Evolutionary conservation across 139 green algal species (phyloP).

Genomic region (Coccomyxa sp.): DNA sequence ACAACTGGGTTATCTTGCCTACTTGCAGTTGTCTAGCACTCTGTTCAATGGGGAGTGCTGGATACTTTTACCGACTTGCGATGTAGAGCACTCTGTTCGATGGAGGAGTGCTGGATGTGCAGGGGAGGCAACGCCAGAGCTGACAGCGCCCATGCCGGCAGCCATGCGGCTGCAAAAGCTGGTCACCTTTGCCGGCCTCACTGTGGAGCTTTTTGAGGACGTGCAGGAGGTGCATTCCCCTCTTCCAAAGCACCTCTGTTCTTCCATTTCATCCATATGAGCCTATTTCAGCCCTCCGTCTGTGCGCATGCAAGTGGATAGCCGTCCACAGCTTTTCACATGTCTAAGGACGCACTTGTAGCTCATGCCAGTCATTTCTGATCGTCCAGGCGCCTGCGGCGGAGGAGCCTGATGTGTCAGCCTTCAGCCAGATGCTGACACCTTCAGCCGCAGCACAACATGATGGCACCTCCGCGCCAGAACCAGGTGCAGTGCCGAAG

Average conservation of each 20-base stretch:
- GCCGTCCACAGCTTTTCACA: neutral
- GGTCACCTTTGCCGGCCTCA: slow-evolving; percentile 36
- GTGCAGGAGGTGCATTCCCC: neutral
- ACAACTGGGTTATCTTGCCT: neutral
- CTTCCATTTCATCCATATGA: neutral
- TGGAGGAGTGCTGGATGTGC: neutral
- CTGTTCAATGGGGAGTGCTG: neutral
- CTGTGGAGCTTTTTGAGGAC: slow-evolving; percentile 42
- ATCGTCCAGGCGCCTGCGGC: neutral
- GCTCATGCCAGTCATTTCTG: neutral
- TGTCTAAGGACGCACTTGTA: neutral
- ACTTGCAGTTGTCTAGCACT: neutral
- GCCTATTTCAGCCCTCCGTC: neutral
- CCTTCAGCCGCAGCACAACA: neutral
- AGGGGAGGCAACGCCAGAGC: neutral
- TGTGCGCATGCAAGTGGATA: neutral
- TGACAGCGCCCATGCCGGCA: neutral
- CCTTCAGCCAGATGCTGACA: neutral
- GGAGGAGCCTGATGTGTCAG: neutral
- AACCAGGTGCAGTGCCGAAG: neutral
- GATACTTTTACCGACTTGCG: too few species aligned
- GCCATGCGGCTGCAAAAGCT: slow-evolving; percentile 29
- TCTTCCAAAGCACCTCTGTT: neutral
- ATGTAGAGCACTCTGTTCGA: neutral
- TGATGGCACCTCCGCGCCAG: neutral